These are phyloP conservation scores for Penicillium alfredii DNA, from an alignment of 495 filamentous ascomycete species.

Conservation along the genomic window DNA sequence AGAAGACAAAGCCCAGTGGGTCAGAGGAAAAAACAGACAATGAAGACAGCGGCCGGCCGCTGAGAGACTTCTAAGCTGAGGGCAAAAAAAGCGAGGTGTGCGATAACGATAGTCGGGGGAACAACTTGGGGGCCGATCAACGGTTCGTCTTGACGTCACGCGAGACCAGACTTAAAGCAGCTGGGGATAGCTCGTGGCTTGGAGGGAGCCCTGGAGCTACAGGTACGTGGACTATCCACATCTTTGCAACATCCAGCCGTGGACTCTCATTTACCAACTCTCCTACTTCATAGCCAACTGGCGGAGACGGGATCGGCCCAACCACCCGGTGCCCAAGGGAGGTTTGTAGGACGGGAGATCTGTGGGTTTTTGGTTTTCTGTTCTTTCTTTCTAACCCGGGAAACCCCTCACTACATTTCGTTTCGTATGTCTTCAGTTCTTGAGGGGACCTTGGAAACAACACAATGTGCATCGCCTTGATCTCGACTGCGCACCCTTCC, in stretches of 20 bases:
- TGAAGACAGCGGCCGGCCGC: conserved; percentile 3
- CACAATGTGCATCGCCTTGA: conserved; percentile 84
- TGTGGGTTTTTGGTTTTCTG: too few species aligned
- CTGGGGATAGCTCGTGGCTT: too few species aligned
- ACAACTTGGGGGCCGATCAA: too few species aligned
- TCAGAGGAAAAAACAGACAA: not conserved
- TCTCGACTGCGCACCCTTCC: conserved; percentile 83
- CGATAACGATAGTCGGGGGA: not conserved
- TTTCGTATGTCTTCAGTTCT: too few species aligned
- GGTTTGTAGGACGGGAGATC: conserved; percentile 7
- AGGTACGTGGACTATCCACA: too few species aligned
- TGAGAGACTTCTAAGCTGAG: not conserved
- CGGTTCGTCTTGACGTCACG: conserved; percentile 27
- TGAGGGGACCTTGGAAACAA: conserved; percentile 10
- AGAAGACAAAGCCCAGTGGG: too few species aligned
- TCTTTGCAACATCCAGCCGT: too few species aligned
- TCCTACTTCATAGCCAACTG: conserved; percentile 3
- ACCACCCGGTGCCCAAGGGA: conserved; percentile 14
- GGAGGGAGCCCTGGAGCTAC: not conserved
- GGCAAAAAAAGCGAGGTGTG: not conserved
- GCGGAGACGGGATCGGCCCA: conserved; percentile 15
- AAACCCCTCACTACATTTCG: too few species aligned
- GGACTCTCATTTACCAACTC: too few species aligned
- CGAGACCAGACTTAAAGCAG: not conserved
- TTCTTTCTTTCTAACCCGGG: conserved; percentile 1